phyloP scores from a whole-genome alignment of 345 rosid genomes.

The Ceriops tagal region DNA sequence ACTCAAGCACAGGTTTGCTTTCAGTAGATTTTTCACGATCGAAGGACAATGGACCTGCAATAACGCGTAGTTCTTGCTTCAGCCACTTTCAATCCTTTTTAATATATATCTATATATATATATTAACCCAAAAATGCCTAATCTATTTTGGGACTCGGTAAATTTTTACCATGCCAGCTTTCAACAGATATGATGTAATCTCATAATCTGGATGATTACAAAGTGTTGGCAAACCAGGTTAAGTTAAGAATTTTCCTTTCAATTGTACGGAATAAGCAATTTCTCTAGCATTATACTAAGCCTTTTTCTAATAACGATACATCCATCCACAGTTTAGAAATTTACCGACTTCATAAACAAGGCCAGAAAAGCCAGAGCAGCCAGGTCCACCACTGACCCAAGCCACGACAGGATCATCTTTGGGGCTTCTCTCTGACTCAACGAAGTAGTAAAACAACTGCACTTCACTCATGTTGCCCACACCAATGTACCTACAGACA shows the following conservation, averaged over 20 bases:
- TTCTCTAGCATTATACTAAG: neutral
- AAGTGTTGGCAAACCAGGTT: too few relatives aligned
- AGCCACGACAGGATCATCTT: slow-evolving; percentile 17
- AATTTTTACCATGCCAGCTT: too few relatives aligned
- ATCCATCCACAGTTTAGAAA: neutral
- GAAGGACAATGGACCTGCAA: slow-evolving; percentile 35
- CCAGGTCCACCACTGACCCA: slow-evolving; percentile 29
- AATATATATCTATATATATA: too few relatives aligned
- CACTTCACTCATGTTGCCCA: slow-evolving; percentile 8
- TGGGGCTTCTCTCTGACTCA: slow-evolving; percentile 20
- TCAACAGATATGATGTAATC: neutral
- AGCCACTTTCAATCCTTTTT: too few relatives aligned
- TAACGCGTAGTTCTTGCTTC: too few relatives aligned
- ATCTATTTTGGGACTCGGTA: too few relatives aligned
- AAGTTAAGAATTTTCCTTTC: too few relatives aligned
- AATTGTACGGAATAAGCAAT: neutral
- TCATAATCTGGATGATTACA: too few relatives aligned
- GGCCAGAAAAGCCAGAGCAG: slow-evolving; percentile 19
- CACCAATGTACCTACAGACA: slow-evolving; percentile 17
- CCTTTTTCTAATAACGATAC: too few relatives aligned
- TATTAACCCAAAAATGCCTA: neutral
- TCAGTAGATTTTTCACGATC: slow-evolving; percentile 32
- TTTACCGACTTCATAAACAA: slow-evolving; percentile 17
- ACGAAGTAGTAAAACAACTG: slow-evolving; percentile 20
- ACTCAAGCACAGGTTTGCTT: slow-evolving; percentile 29